Evolutionary conservation across 371 early-diverging fungal genomes (phyloP).

Genomic region (Mortierella sp.): DNA sequence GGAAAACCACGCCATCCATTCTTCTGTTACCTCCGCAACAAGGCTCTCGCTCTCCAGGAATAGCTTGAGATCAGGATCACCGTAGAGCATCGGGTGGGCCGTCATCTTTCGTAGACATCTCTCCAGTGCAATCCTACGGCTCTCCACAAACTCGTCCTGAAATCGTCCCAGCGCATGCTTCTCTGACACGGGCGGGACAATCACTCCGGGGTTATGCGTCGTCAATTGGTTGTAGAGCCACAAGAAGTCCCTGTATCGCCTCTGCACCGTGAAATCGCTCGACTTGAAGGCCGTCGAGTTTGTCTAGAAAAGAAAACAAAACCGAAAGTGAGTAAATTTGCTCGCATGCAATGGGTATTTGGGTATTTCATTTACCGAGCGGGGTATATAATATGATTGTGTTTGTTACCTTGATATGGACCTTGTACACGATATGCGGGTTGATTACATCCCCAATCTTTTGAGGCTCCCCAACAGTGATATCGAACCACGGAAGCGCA

Average conservation of each 20-base stretch:
- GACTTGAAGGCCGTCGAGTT: slow-evolving; percentile 81
- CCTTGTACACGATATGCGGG: slow-evolving; percentile 91
- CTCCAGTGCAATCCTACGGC: slow-evolving; percentile 87
- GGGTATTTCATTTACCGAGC: neutral
- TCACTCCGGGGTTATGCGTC: slow-evolving; percentile 86
- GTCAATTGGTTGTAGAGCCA: slow-evolving; percentile 94
- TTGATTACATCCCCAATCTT: slow-evolving; percentile 91
- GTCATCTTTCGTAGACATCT: slow-evolving; percentile 85
- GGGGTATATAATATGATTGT: too few species aligned
- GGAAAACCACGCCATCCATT: neutral
- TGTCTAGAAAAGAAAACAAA: slow-evolving; percentile 66
- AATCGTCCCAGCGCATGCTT: slow-evolving; percentile 95
- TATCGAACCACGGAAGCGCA: slow-evolving; percentile 77
- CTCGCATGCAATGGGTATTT: neutral
- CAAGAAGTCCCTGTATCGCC: slow-evolving; percentile 94
- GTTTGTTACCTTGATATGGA: slow-evolving; percentile 78
- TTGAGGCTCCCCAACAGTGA: slow-evolving; percentile 89
- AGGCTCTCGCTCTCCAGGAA: slow-evolving; percentile 94
- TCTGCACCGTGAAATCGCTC: slow-evolving; percentile 82
- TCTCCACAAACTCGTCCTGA: slow-evolving; percentile 95
- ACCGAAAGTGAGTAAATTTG: neutral
- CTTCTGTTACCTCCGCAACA: slow-evolving; percentile 66
- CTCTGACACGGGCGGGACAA: slow-evolving; percentile 95
- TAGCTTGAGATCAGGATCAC: slow-evolving; percentile 85
- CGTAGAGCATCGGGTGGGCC: slow-evolving; percentile 87